phyloP scores from a whole-genome alignment of 345 rosid species.

The Citrus inodora region DNA sequence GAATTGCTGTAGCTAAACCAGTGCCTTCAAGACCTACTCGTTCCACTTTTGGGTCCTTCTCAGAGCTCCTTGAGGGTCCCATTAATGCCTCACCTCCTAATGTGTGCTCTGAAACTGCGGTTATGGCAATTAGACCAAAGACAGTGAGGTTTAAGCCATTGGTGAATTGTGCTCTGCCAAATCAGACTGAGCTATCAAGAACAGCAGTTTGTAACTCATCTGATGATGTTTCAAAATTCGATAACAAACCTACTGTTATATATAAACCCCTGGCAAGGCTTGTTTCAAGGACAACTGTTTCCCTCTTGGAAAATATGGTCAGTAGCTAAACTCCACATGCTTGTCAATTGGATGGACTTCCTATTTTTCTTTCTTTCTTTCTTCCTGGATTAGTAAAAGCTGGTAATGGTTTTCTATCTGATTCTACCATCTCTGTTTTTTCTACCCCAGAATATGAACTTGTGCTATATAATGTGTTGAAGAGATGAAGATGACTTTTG shows the following conservation, averaged over 20 bases:
- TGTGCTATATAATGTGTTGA: background rate
- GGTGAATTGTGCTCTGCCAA: constrained; percentile 29
- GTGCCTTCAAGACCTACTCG: constrained; percentile 83
- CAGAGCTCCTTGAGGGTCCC: constrained; percentile 68
- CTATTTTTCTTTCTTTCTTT: background rate
- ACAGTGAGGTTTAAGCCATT: constrained; percentile 60
- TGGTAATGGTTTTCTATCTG: background rate
- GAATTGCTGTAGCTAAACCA: constrained; percentile 70
- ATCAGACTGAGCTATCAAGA: constrained; percentile 46
- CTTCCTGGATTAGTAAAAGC: background rate
- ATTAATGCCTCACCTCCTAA: constrained; percentile 43
- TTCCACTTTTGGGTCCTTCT: constrained; percentile 58
- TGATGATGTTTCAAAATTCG: constrained; percentile 38
- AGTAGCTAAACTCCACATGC: constrained; percentile 18
- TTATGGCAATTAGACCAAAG: constrained; percentile 73
- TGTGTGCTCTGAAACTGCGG: constrained; percentile 35
- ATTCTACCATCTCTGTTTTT: background rate
- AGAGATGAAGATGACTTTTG: background rate
- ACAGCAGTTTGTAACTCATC: constrained; percentile 30
- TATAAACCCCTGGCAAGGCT: constrained; percentile 87
- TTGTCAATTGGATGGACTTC: background rate
- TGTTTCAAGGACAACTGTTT: constrained; percentile 73
- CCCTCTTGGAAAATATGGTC: constrained; percentile 80
- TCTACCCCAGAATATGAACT: background rate
- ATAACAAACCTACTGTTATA: constrained; percentile 40